Conservation (phyloP, 352 stramenopile species). For the Pseudoperonospora humuli region DNA sequence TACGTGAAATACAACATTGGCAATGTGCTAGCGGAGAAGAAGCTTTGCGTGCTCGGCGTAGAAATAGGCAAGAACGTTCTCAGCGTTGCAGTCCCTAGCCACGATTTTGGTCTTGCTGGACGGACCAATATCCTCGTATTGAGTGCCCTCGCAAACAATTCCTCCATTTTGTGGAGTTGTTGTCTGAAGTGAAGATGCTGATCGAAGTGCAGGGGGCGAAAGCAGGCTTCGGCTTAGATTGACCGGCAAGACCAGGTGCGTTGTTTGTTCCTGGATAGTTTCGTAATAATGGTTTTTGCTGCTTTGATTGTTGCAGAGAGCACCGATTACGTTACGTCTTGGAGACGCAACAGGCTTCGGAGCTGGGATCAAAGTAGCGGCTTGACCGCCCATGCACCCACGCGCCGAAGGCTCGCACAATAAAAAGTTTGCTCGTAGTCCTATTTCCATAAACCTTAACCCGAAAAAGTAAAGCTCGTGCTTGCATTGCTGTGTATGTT, state of each 20-base stretch:
- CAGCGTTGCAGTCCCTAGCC: too few relatives aligned
- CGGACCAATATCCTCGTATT: too few relatives aligned
- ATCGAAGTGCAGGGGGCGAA: too few relatives aligned
- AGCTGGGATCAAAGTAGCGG: conserved; percentile 7
- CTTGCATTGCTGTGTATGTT: neutral
- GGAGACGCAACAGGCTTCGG: conserved; percentile 14
- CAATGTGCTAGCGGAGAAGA: too few relatives aligned
- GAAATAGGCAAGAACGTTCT: too few relatives aligned
- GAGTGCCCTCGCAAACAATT: too few relatives aligned
- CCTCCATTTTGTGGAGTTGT: too few relatives aligned
- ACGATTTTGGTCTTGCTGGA: too few relatives aligned
- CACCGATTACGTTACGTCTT: conserved; percentile 19
- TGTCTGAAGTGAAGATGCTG: too few relatives aligned
- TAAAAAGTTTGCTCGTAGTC: conserved; percentile 58
- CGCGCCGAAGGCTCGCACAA: conserved; percentile 58
- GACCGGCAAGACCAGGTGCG: conserved; percentile 47
- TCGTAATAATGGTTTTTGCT: neutral
- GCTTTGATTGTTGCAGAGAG: conserved; percentile 19
- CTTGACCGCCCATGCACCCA: conserved; percentile 34
- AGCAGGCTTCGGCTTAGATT: too few relatives aligned
- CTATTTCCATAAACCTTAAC: conserved; percentile 62
- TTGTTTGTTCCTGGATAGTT: neutral
- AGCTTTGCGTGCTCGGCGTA: too few relatives aligned
- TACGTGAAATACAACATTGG: too few relatives aligned
- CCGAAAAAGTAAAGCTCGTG: conserved; percentile 8